Conservation (phyloP, 2,329 filamentous ascomycete genomes). For the Ceratocystis smalleyi region DNA sequence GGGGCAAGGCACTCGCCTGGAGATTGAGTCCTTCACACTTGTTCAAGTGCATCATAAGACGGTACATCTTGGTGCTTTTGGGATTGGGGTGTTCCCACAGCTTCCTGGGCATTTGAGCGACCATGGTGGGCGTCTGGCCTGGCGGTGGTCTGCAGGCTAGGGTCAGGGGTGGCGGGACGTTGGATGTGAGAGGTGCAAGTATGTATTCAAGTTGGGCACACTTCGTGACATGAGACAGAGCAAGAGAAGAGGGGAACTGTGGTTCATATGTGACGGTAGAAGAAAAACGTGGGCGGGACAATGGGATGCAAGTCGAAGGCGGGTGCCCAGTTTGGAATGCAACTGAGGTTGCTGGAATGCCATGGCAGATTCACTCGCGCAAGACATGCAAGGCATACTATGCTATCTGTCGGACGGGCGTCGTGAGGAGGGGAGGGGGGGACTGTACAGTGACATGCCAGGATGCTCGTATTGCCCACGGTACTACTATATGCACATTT, state of each 20-base stretch:
- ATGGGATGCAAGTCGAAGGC: background rate
- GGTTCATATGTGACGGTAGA: background rate
- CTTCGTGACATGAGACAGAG: background rate
- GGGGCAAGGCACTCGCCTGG: slow-evolving; percentile 29
- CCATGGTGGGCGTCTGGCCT: background rate
- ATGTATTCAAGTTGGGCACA: background rate
- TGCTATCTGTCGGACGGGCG: no score
- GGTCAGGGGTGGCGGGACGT: no score
- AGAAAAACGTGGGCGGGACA: background rate
- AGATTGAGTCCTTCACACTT: slow-evolving; percentile 39
- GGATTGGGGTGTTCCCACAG: slow-evolving; percentile 53
- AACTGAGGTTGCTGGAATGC: background rate
- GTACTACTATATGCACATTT: no score
- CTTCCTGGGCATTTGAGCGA: slow-evolving; percentile 33
- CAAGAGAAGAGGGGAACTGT: background rate
- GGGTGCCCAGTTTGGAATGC: background rate
- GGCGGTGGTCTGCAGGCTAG: no score
- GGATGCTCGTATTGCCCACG: no score
- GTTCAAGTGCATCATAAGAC: slow-evolving; percentile 52
- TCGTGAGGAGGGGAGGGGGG: no score
- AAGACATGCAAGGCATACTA: no score
- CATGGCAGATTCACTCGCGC: no score
- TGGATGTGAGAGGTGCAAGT: background rate
- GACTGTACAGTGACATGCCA: no score
- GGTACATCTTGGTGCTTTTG: slow-evolving; percentile 46